Evolutionary conservation across 495 filamentous ascomycete genomes (phyloP), one percentile per base, ranked within the genome.

Genomic region (Annulohypoxylon maeteangense): DNA sequence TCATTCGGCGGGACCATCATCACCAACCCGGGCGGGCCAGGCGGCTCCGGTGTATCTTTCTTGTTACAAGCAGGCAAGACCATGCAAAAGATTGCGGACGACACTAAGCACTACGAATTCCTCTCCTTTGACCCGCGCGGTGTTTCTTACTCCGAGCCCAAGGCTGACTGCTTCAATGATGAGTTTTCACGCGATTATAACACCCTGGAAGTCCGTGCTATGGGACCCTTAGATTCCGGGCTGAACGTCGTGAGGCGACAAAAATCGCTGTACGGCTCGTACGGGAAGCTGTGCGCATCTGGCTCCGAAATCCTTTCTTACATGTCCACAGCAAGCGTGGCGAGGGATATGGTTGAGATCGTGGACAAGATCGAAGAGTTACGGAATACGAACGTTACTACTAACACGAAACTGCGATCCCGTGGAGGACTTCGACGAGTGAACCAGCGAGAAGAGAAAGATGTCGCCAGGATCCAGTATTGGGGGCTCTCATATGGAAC

Each of bases 401-500:
- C 47, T 3, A 51, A 14, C 51, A 32, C 56, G 4, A 55, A 44
- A 12, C 7, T 55, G 38, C 44, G 47, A 16, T 16, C 14, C 42
- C 62, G 42, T 25, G 51, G 62, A 32, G 60, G 64, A 38, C 1
- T 27, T 6, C 34, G 44, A 14, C 54, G 34, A 8, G 22, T 31
- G 14, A 31, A 42, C 1, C 27, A 27, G 25, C 56, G 31, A 10
- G 47, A 42, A n/a, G 56, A 71, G 59, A 48, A 31, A 8, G 70
- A 67, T n/a, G 61, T 75, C 1, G 58, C 73, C 0, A 38, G 75
- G 31, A 67, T 89, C 7, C 75, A 86, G 34, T 90, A 87, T 67
- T 87, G 87, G 84, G 88, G 88, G 0, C 80, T 88, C n/a, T 88
- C 85, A 1, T 90, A 90, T 70, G 89, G 88, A 0, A 88, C 87